Evolutionary conservation across 2,329 filamentous ascomycete genomes (phyloP).

Genomic region (Alternaria infectoria): DNA sequence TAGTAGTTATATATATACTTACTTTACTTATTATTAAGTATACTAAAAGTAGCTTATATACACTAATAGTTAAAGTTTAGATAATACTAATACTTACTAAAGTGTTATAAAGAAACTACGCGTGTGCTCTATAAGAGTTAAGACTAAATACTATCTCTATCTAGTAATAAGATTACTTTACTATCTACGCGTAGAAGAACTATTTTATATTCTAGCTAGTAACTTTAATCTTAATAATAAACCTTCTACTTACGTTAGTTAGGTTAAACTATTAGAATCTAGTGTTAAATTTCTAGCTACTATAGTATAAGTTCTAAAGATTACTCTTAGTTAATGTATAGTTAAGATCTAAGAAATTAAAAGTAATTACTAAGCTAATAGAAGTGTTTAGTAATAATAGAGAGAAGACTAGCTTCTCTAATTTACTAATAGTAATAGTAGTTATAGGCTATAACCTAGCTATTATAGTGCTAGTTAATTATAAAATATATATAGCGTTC

Average conservation of each 20-base stretch:
- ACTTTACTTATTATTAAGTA: not conserved
- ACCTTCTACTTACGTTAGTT: conserved; percentile 11
- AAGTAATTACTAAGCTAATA: conserved; percentile 9
- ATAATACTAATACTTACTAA: not conserved
- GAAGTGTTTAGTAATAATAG: conserved; percentile 11
- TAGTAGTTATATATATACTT: not conserved
- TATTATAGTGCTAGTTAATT: not conserved
- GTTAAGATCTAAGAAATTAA: conserved; percentile 19
- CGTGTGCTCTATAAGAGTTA: conserved; percentile 9
- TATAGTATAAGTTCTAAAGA: conserved; percentile 3
- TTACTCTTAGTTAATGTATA: conserved; percentile 19
- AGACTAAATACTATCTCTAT: conserved; percentile 18
- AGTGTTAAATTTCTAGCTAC: not conserved
- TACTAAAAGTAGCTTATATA: not conserved
- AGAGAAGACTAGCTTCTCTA: conserved; percentile 11
- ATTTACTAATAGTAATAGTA: conserved; percentile 13
- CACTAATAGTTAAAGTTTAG: not conserved
- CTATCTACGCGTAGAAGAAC: conserved; percentile 18
- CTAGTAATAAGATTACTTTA: conserved; percentile 11
- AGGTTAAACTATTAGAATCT: conserved; percentile 4
- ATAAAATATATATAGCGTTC: not conserved
- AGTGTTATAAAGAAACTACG: conserved; percentile 15
- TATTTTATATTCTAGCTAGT: conserved; percentile 8
- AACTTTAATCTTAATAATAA: conserved; percentile 13
- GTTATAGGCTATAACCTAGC: not conserved